Evolutionary conservation across 2,329 filamentous ascomycete genomes (phyloP), one percentile per base, ranked within the genome.

Genomic region (Scytalidium lignicola): DNA sequence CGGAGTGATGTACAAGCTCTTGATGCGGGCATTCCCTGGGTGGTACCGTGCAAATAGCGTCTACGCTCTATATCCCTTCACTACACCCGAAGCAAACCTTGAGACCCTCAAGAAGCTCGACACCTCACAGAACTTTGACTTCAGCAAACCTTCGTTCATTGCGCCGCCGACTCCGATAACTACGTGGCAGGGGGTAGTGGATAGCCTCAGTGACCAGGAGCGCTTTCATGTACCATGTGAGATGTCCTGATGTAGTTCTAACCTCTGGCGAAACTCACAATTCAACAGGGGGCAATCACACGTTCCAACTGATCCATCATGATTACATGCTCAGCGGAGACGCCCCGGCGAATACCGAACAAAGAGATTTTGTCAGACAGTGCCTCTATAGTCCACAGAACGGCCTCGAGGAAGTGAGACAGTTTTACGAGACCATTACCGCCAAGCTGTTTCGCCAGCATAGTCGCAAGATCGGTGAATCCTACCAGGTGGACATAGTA

Each of bases 1-100:
- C 46, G 90, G 87, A 56, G 80, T 90, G 18, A 89, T 91, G 68
- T 90, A 90, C 73, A 92, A 92, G 72, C 76, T 95, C 21, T 85
- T 90, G 64, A 72, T 86, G 28, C 79, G 85, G 7, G 86, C 87
- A 1, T 88, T 93, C 73, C 89, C 88, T 0, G 76, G 86, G 56
- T 84, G 89, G 69, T 92, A 90, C 74, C 79, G 78, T 61, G 68
- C 75, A 21, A 84, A 92, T 70, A 90, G 85, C 1, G 80, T 90
- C 46, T 92, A 92, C 55, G 88, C 85, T 0, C 87, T 91, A 64
- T 18, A 56, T 29, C 55, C 56, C 44, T 76, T 83, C 62, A 82
- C 78, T 1, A 82, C 85, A 2, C 88, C 88, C 0, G 71, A 73
- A 0, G 86, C 90, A 62, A 92, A 88, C 65, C 69, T 75, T 51